These are phyloP conservation scores for Amanita exitialis DNA, from an alignment of 768 basidiomycete genomes.

Conservation along the genomic window DNA sequence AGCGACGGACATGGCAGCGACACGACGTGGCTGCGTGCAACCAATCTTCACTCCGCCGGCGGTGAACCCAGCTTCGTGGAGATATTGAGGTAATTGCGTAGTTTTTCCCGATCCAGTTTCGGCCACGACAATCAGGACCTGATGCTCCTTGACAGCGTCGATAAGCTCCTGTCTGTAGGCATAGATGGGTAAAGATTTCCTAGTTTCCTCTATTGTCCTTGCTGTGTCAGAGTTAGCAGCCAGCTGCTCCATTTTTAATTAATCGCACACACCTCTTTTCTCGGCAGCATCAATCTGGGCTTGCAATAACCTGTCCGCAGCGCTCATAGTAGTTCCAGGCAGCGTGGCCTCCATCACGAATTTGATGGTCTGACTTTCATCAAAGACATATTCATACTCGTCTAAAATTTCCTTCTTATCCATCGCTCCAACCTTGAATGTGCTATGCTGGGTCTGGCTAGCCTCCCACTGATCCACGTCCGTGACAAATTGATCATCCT, in stretches of 20 bases:
- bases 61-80: constrained; percentile 96
- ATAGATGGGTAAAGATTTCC: constrained; percentile 91
- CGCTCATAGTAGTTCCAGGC: constrained; percentile 62
- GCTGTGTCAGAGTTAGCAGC: constrained; percentile 32
- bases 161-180: constrained; percentile 82
- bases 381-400: constrained; percentile 95
- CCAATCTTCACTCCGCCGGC: constrained; percentile 81
- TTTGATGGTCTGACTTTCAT: constrained; percentile 93
- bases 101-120: constrained; percentile 99
- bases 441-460: constrained; percentile 80
- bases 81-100: constrained; percentile 95
- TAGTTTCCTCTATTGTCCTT: constrained; percentile 83
- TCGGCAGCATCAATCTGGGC: constrained; percentile 89
- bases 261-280: constrained; percentile 55
- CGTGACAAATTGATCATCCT: constrained; percentile 91
- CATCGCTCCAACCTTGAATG: constrained; percentile 85
- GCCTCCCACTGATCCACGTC: constrained; percentile 98
- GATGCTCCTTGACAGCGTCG: constrained; percentile 81
- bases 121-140: constrained; percentile 94
- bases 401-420: constrained; percentile 79
- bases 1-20: constrained; percentile 98
- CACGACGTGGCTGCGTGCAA: constrained; percentile 96
- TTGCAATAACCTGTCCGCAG: constrained; percentile 78
- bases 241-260: background rate
- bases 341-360: constrained; percentile 83